Conservation (phyloP, 768 basidiomycete species). For the Pholiota conissans region DNA sequence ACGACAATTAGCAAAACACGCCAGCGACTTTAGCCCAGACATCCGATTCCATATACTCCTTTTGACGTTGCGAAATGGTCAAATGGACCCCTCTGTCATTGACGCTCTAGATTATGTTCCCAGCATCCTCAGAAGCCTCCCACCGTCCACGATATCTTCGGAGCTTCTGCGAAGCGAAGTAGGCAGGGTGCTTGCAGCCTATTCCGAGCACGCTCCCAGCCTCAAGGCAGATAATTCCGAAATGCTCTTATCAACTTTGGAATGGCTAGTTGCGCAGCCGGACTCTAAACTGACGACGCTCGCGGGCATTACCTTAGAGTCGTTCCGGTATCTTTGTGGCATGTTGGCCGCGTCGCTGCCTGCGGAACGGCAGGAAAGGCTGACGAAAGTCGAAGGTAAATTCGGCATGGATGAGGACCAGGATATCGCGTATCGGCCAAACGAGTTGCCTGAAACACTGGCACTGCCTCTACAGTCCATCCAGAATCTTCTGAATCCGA, state of each 20-base stretch:
- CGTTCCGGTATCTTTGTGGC: slow-evolving; percentile 47
- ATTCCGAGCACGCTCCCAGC: slow-evolving; percentile 24
- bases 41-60: slow-evolving; percentile 33
- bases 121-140: slow-evolving; percentile 24
- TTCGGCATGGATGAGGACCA: slow-evolving; percentile 44
- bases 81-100: slow-evolving; percentile 25
- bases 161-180: slow-evolving; percentile 34
- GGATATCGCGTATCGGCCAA: slow-evolving; percentile 25
- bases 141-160: slow-evolving; percentile 19
- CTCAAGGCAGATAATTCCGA: slow-evolving; percentile 39
- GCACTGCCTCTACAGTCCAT: slow-evolving; percentile 47
- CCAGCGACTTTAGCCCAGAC: slow-evolving; percentile 27
- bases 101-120: slow-evolving; percentile 23
- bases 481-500: slow-evolving; percentile 45
- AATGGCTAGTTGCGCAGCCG: slow-evolving; percentile 53
- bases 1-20: slow-evolving; percentile 25
- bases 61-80: slow-evolving; percentile 29
- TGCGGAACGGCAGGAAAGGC: slow-evolving; percentile 18
- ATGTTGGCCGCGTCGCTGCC: slow-evolving; percentile 28
- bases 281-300: slow-evolving; percentile 46
- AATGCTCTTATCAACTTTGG: slow-evolving; percentile 43
- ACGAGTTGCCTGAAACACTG: slow-evolving; percentile 35
- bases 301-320: slow-evolving; percentile 46
- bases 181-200: slow-evolving; percentile 31
- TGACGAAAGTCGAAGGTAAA: slow-evolving; percentile 25